phyloP scores from a whole-genome alignment of 345 rosid genomes.

The Acer saccharum region DNA sequence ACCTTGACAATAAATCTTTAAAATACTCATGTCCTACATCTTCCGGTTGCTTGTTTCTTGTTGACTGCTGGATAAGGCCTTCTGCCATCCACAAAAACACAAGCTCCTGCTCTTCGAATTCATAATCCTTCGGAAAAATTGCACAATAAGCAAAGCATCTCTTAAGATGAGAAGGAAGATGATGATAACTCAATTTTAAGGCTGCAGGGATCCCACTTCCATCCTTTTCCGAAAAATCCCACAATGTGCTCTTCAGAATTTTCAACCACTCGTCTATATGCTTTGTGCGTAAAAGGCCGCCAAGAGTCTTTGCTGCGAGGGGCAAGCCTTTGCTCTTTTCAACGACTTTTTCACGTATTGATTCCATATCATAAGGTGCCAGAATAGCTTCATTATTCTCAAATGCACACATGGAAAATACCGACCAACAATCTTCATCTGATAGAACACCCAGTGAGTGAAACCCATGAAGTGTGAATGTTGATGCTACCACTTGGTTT shows the following conservation, averaged over 20 bases:
- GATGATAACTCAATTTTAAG: background rate
- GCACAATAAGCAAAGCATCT: constrained; percentile 35
- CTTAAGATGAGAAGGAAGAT: constrained; percentile 31
- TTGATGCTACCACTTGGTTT: background rate
- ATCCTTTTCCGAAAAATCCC: background rate
- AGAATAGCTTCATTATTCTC: background rate
- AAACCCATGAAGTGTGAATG: accelerated
- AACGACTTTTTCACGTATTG: background rate
- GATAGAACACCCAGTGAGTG: background rate
- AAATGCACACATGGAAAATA: background rate
- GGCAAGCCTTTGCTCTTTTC: background rate
- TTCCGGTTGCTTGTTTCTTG: background rate
- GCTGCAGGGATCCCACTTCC: background rate
- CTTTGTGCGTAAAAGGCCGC: background rate
- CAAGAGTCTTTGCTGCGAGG: background rate
- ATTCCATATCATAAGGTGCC: accelerated
- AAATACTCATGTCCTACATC: constrained; percentile 6
- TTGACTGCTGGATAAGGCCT: constrained; percentile 17
- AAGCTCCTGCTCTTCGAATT: background rate
- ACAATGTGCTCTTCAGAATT: background rate
- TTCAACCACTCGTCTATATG: background rate
- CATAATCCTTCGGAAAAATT: background rate
- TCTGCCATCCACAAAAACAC: constrained; percentile 29
- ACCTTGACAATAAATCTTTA: background rate
- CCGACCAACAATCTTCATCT: background rate